Evolutionary conservation across 768 basidiomycete genomes (phyloP).

Genomic region (Boletus bicolor): DNA sequence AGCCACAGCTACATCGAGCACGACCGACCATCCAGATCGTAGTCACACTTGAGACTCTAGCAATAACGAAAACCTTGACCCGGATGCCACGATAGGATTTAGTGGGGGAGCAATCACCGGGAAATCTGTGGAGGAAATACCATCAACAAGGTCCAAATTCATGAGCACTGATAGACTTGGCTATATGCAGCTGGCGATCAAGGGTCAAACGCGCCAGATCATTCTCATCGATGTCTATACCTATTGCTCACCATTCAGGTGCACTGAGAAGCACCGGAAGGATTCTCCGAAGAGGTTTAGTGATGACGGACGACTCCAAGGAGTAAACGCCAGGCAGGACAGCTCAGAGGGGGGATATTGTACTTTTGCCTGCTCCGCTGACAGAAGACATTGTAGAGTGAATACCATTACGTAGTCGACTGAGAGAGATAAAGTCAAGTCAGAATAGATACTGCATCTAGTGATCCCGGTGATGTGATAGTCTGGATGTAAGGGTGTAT

Average conservation of each 20-base stretch:
- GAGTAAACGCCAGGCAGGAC: neutral
- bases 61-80: neutral
- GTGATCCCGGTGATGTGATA: constrained; percentile 9
- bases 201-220: neutral
- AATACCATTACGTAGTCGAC: constrained; percentile 2
- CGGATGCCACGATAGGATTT: neutral
- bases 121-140: neutral
- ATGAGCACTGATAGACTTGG: neutral
- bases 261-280: too few relatives aligned
- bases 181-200: neutral
- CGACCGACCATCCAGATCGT: neutral
- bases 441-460: neutral
- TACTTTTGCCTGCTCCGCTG: neutral
- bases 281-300: neutral
- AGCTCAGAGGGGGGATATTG: neutral
- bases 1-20: neutral
- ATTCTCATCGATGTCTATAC: neutral
- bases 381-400: neutral
- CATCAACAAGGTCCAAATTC: neutral
- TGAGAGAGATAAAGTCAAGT: neutral
- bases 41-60: neutral
- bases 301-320: too few relatives aligned
- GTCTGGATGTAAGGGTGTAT: constrained; percentile 19
- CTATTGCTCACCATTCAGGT: neutral
- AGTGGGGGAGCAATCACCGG: neutral